A percentile compares a stretch with the other conserved stretches of the same genome.
Evolutionary conservation across 257 asterid genomes (phyloP).

Genomic region (Fraxinus cuspidata): DNA sequence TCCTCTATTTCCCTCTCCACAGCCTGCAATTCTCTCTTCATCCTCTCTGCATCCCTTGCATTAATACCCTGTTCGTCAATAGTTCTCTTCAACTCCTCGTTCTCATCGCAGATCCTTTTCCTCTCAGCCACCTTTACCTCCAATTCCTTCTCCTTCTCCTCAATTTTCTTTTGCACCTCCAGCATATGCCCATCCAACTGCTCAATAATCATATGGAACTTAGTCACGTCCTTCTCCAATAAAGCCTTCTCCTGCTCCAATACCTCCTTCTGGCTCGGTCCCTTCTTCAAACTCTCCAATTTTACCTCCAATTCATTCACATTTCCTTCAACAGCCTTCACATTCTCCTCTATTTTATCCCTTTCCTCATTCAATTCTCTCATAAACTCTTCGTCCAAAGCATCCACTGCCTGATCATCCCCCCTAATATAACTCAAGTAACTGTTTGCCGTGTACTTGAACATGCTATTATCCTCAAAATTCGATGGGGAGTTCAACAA

Average conservation of each 20-base stretch:
- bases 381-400: constrained; percentile 58
- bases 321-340: constrained; percentile 39
- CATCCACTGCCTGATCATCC: constrained; percentile 60
- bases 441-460: constrained; percentile 46
- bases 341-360: constrained; percentile 49
- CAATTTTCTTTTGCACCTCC: constrained; percentile 51
- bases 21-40: constrained; percentile 82
- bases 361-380: constrained; percentile 51
- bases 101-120: constrained; percentile 68
- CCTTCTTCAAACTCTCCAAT: constrained; percentile 55
- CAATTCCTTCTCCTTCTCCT: constrained; percentile 66
- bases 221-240: constrained; percentile 69
- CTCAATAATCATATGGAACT: constrained; percentile 67
- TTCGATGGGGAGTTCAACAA: constrained; percentile 24
- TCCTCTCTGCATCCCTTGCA: constrained; percentile 88
- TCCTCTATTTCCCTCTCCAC: constrained; percentile 74
- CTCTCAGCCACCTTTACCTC: constrained; percentile 64
- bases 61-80: constrained; percentile 89
- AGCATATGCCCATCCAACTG: constrained; percentile 47
- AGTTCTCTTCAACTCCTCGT: constrained; percentile 78
- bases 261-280: constrained; percentile 61
- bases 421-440: constrained; percentile 62
- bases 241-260: constrained; percentile 69
- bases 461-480: constrained; percentile 47
- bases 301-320: constrained; percentile 47